Conservation (phyloP, 192 early-diverging fungal genomes). For the Lunasporangiospora selenospora region DNA sequence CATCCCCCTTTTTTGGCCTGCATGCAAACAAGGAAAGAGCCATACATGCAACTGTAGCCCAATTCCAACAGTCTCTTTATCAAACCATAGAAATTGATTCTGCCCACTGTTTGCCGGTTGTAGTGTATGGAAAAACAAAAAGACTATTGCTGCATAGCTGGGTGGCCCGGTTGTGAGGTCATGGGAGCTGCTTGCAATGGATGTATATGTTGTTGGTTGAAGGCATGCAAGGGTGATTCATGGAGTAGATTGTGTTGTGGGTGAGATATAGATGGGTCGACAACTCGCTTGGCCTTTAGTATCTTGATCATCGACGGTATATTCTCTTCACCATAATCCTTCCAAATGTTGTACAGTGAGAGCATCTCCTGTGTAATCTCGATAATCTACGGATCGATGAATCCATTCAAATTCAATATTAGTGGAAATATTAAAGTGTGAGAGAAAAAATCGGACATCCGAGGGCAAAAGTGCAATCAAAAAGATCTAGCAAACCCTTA, state of each 20-base stretch:
- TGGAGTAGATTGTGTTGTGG: conserved; percentile 10
- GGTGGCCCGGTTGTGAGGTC: neutral
- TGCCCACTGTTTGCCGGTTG: neutral
- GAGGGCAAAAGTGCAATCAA: conserved; percentile 1
- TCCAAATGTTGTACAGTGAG: conserved; percentile 73
- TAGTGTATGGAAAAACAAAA: neutral
- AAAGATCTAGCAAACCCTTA: conserved; percentile 46
- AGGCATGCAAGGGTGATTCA: neutral
- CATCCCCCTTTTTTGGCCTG: too few species aligned
- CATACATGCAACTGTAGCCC: too few species aligned
- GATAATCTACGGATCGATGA: conserved; percentile 52
- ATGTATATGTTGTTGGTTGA: conserved; percentile 4
- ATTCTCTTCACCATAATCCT: conserved; percentile 64
- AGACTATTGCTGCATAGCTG: neutral
- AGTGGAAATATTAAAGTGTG: too few species aligned
- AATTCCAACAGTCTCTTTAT: too few species aligned
- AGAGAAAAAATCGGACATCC: neutral
- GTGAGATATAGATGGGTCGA: neutral
- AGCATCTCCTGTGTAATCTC: conserved; percentile 82
- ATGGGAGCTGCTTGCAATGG: too few species aligned
- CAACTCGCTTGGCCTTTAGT: conserved; percentile 28
- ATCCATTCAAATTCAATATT: neutral
- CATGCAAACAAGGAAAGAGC: too few species aligned
- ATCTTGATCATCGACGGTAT: conserved; percentile 55
- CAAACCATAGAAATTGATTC: too few species aligned